Evolutionary conservation across 306 rosid species (phyloP).

Genomic region (Begonia peltatifolia): DNA sequence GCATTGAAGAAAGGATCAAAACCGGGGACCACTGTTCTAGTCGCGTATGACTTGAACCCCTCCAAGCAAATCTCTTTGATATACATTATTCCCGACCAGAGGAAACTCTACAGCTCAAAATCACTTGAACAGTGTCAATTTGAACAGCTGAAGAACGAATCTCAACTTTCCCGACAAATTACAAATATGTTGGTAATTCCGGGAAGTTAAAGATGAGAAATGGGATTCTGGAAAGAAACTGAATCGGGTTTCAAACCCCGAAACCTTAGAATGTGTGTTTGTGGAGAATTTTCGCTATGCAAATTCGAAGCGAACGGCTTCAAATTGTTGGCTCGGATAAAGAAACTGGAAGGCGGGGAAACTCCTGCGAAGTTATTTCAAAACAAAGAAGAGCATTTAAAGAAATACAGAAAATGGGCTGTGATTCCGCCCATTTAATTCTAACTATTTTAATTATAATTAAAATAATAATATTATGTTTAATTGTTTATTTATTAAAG

Average conservation of each 20-base stretch:
- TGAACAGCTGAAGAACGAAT: too few species aligned
- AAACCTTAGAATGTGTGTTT: slow-evolving; percentile 11
- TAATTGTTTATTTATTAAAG: too few species aligned
- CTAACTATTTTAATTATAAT: too few species aligned
- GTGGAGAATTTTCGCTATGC: neutral
- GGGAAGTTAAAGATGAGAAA: too few species aligned
- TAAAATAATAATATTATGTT: too few species aligned
- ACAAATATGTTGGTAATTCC: too few species aligned
- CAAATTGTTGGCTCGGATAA: too few species aligned
- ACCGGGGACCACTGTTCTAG: slow-evolving; percentile 78
- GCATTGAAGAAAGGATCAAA: slow-evolving; percentile 87
- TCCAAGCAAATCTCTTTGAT: slow-evolving; percentile 80
- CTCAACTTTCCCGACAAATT: too few species aligned
- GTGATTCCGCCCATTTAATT: too few species aligned
- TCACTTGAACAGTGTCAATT: neutral
- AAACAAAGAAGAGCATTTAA: too few species aligned
- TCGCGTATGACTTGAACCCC: slow-evolving; percentile 97
- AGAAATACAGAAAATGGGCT: too few species aligned
- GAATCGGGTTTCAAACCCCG: slow-evolving; percentile 24
- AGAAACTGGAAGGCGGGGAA: slow-evolving; percentile 4
- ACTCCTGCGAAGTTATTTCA: neutral
- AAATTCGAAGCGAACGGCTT: neutral
- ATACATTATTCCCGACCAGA: slow-evolving; percentile 26
- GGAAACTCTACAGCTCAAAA: neutral
- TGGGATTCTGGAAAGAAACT: too few species aligned